Base-by-base conservation (phyloP, 2,329 filamentous ascomycete species). In the Dactylellina drechsleri region DNA sequence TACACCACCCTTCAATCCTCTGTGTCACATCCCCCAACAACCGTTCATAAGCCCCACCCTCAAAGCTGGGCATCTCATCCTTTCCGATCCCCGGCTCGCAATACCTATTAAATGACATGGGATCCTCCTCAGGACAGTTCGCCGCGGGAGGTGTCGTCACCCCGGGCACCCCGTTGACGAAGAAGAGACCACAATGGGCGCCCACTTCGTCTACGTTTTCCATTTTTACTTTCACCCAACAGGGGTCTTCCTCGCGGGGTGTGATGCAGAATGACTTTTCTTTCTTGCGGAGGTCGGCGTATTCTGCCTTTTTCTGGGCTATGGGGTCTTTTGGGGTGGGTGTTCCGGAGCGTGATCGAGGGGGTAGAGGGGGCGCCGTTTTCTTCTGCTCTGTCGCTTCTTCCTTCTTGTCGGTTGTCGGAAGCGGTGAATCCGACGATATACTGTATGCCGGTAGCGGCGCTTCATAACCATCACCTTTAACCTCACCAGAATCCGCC, bases 161-260 rank as follows among this genome's bases (percentile, higher is more conserved):
- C 1, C 58, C 64, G 1, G 64, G 36, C 5, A 75, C 71, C 0
- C 71, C 71, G 47, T 68, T 75, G 1, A 75, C 41, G 31, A 75
- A 87, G 83, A 96, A 97, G 60, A 97, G 83, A 0, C 91, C 90
- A 76, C 92, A 94, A 81, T 96, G 93, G 8, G 93, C 93, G 5
- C 88, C 89, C 0, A 96, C 91, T 81, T 96, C 92, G 80, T 96
- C 93, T 75, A 95, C 88, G 61, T 88, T 89, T 70, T 90, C 86
- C 91, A 97, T 95, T 79, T 89, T 89, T 1, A 97, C 87, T 52
- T 89, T 85, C 0, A 93, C 84, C 93, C 93, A 97, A 15, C 89
- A 87, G 3, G 86, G 83, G 80, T 96, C 92, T 18, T 84, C 82
- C 60, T 86, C 84, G 58, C 84, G 84, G 0, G 91, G 92, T 2